Percentiles rank a stretch among this genome's conserved stretches.
phyloP scores from a whole-genome alignment of 306 rosid species.

The Rosa chinensis region DNA sequence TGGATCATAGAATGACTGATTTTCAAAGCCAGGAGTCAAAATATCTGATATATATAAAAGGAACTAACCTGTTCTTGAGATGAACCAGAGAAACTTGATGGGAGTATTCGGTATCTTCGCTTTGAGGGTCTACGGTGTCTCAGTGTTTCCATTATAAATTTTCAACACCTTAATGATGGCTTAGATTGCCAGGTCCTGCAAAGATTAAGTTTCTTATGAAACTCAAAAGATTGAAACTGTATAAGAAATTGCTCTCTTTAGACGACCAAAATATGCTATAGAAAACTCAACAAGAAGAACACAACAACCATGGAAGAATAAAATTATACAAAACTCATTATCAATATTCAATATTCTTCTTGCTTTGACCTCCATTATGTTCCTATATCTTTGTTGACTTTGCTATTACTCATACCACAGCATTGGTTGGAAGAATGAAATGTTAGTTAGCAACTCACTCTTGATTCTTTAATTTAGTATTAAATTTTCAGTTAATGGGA shows the following conservation, averaged over 20 bases:
- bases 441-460: background rate
- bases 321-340: background rate
- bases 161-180: background rate
- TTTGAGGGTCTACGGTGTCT: constrained; percentile 7
- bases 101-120: background rate
- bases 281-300: background rate
- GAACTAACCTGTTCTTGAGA: constrained; percentile 7
- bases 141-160: constrained; percentile 10
- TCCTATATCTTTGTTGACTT: background rate
- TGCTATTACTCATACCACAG: background rate
- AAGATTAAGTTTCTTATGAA: background rate
- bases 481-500: background rate
- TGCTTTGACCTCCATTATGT: background rate
- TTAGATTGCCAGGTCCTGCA: constrained; percentile 13
- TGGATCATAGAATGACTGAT: background rate
- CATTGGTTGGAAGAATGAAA: background rate
- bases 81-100: constrained; percentile 7
- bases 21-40: background rate
- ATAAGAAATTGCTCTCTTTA: background rate
- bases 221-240: background rate
- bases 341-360: background rate
- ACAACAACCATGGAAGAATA: background rate
- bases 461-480: background rate
- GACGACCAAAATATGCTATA: background rate
- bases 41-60: too few relatives aligned